Percentiles rank a stretch among this genome's conserved stretches.
phyloP scores from a whole-genome alignment of 495 filamentous ascomycete species.

The Lindgomyces ingoldianus region DNA sequence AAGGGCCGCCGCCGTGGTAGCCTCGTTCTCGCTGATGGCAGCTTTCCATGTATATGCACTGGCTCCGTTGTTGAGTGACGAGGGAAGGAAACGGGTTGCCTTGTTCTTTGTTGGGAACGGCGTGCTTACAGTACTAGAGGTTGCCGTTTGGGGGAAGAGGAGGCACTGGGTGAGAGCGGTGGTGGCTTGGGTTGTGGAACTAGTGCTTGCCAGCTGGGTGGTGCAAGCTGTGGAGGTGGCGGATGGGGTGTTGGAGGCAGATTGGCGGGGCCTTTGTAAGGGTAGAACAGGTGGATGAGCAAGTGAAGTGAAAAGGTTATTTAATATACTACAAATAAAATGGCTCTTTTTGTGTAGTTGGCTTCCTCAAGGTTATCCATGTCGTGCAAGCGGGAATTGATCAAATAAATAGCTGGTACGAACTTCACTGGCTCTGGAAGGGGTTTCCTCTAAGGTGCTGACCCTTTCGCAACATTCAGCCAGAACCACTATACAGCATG shows the following conservation, averaged over 20 bases:
- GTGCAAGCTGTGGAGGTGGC: slow-evolving; percentile 40
- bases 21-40: slow-evolving; percentile 44
- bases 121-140: slow-evolving; percentile 41
- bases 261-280: slow-evolving; percentile 41
- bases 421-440: no score
- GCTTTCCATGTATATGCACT: slow-evolving; percentile 45
- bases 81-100: slow-evolving; percentile 38
- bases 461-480: no score
- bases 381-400: no score
- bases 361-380: no score
- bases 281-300: neutral
- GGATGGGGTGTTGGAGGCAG: slow-evolving; percentile 38
- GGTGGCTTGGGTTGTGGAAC: slow-evolving; percentile 45
- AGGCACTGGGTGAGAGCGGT: slow-evolving; percentile 40
- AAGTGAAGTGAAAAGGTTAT: neutral
- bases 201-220: slow-evolving; percentile 42
- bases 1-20: slow-evolving; percentile 40
- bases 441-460: no score
- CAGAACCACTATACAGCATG: no score
- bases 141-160: slow-evolving; percentile 44
- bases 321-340: no score
- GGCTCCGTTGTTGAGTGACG: slow-evolving; percentile 36
- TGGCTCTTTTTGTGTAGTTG: no score
- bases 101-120: slow-evolving; percentile 46
- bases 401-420: no score